Conservation (phyloP, 768 basidiomycete genomes). For the Grammothele lineata region DNA sequence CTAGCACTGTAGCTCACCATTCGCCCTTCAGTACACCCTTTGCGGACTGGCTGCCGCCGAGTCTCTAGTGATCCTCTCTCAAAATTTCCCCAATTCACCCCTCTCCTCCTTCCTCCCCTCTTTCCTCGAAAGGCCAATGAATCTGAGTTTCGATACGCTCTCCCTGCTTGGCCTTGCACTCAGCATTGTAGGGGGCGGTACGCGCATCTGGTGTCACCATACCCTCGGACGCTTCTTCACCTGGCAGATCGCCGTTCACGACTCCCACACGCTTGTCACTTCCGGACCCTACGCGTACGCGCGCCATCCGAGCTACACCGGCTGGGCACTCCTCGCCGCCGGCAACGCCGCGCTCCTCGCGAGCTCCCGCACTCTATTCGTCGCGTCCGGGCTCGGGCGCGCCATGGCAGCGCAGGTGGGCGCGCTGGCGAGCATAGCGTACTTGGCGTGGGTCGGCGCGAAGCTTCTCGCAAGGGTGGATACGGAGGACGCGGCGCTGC, state of each 20-base stretch:
- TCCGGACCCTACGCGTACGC: constrained; percentile 10
- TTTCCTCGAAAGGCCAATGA: too few species aligned
- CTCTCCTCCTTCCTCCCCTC: not conserved
- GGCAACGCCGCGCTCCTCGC: constrained; percentile 1
- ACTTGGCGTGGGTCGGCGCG: too few species aligned
- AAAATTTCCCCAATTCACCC: not conserved
- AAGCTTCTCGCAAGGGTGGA: too few species aligned
- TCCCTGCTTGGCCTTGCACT: not conserved
- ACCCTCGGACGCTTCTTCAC: constrained; percentile 15
- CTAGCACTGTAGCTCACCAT: too few species aligned
- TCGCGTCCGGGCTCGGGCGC: too few species aligned
- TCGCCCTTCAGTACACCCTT: not conserved
- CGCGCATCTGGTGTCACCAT: not conserved
- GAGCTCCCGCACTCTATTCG: not conserved
- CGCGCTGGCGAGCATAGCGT: too few species aligned
- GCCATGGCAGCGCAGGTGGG: too few species aligned
- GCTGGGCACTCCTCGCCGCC: not conserved
- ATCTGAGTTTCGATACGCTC: not conserved
- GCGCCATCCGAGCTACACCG: constrained; percentile 19
- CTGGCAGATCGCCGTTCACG: constrained; percentile 7
- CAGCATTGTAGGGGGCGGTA: not conserved
- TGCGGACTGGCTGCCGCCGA: not conserved
- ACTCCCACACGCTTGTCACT: constrained; percentile 11
- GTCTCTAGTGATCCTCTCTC: not conserved
- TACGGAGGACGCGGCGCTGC: constrained; percentile 2